Evolutionary conservation across 2,329 filamentous ascomycete species (phyloP).

Genomic region (Aspergillus sp.): DNA sequence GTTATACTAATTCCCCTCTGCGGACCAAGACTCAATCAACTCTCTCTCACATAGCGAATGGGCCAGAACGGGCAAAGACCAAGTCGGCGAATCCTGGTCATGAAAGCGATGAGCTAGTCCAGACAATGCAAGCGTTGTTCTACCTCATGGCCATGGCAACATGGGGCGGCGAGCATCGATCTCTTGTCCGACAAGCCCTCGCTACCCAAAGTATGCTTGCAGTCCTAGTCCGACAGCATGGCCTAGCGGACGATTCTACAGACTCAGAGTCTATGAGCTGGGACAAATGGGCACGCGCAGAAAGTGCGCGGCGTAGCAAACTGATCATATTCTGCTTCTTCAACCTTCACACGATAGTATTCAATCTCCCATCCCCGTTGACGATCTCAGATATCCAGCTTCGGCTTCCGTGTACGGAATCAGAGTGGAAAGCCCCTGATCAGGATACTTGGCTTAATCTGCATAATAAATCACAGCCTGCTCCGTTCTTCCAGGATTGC

Average conservation of each 20-base stretch:
- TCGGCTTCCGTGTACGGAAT: slow-evolving; percentile 22
- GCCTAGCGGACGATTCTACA: not conserved
- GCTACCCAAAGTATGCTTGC: not conserved
- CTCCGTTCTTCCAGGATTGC: not conserved
- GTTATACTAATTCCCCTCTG: not conserved
- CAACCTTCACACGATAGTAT: slow-evolving; percentile 29
- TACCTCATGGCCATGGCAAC: not conserved
- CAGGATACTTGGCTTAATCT: no score
- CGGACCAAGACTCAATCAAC: not conserved
- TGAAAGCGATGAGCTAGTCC: no score
- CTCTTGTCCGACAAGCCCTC: not conserved
- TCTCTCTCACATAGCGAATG: not conserved
- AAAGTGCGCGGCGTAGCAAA: not conserved
- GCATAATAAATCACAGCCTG: no score
- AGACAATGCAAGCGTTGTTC: not conserved
- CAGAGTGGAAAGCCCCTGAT: slow-evolving; percentile 3
- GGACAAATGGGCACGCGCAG: not conserved
- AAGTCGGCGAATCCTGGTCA: no score
- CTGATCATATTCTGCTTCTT: slow-evolving; percentile 23
- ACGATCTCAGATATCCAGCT: slow-evolving; percentile 25
- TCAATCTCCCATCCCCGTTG: slow-evolving; percentile 27
- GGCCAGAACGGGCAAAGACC: no score
- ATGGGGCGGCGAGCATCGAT: not conserved
- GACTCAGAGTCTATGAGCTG: not conserved
- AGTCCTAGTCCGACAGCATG: not conserved